Evolutionary conservation across 169 alveolate species (phyloP).

Genomic region (Cryptosporidium canis): DNA sequence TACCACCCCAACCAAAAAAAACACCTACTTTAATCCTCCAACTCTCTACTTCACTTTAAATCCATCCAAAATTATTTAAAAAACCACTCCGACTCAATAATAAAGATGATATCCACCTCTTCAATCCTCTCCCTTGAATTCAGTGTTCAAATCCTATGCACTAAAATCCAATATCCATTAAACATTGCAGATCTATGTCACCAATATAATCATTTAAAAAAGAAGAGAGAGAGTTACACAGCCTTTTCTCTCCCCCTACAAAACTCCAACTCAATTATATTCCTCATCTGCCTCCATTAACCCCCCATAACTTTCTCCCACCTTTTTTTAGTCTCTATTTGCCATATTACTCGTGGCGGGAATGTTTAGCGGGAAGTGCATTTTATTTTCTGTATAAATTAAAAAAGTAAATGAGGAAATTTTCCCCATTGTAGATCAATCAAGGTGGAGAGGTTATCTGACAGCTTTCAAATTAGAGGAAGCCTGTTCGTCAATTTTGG

Average conservation of each 20-base stretch:
- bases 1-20: neutral
- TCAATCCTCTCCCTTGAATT: neutral
- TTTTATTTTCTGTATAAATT: too few relatives aligned
- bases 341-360: constrained; percentile 5
- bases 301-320: neutral
- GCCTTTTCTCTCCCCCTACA: too few relatives aligned
- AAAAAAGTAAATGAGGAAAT: too few relatives aligned
- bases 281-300: neutral
- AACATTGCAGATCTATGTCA: too few relatives aligned
- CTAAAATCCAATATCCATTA: too few relatives aligned
- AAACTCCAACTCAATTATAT: too few relatives aligned
- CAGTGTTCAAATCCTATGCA: neutral
- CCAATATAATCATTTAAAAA: too few relatives aligned
- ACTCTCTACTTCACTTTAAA: neutral
- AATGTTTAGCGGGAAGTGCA: neutral
- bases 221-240: too few relatives aligned
- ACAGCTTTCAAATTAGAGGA: too few relatives aligned
- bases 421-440: neutral
- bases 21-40: neutral
- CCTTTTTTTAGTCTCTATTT: neutral
- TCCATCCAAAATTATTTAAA: neutral
- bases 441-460: neutral
- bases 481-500: too few relatives aligned
- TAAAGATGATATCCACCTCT: too few relatives aligned
- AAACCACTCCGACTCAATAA: neutral